A percentile compares a stretch with the other conserved stretches of the same genome.
These are phyloP conservation scores for Logfia minima DNA, from an alignment of 129 eudicot genomes.

Conservation along the genomic window DNA sequence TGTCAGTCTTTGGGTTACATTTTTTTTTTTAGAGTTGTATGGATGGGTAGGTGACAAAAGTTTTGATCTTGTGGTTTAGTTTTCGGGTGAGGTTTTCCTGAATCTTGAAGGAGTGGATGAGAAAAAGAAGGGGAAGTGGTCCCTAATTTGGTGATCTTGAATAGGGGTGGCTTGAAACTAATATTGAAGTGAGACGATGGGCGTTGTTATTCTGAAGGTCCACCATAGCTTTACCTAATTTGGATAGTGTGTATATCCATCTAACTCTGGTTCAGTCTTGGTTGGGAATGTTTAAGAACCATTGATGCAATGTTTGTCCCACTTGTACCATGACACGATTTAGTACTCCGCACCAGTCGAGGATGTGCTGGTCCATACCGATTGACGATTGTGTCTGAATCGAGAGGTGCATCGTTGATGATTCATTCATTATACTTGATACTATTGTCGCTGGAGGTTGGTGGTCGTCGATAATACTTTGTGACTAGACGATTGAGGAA, in stretches of 20 bases:
- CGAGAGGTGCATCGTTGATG: not conserved
- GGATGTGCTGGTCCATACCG: not conserved
- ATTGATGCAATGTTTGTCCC: slow-evolving; percentile 10
- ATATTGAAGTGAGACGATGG: slow-evolving; percentile 11
- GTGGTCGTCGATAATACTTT: not conserved
- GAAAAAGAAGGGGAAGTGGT: slow-evolving; percentile 1
- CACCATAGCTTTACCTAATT: slow-evolving; percentile 26
- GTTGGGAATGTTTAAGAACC: slow-evolving; percentile 14
- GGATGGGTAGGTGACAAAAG: slow-evolving; percentile 3
- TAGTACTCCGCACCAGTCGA: not conserved
- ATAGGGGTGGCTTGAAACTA: slow-evolving; percentile 3
- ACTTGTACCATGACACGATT: slow-evolving; percentile 5
- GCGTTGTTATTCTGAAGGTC: slow-evolving; percentile 16
- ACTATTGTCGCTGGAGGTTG: no score
- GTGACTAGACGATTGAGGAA: not conserved
- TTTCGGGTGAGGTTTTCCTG: slow-evolving; percentile 7
- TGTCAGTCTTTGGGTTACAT: not conserved
- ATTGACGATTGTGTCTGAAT: not conserved
- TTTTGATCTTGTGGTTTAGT: slow-evolving; percentile 2
- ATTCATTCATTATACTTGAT: no score
- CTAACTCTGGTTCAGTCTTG: slow-evolving; percentile 1
- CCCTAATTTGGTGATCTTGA: slow-evolving; percentile 25
- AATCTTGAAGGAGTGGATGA: slow-evolving; percentile 27
- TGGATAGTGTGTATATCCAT: slow-evolving; percentile 32
- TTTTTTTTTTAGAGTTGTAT: not conserved